Base-by-base conservation (phyloP, 257 asterid genomes). In the Apocynum venetum region DNA sequence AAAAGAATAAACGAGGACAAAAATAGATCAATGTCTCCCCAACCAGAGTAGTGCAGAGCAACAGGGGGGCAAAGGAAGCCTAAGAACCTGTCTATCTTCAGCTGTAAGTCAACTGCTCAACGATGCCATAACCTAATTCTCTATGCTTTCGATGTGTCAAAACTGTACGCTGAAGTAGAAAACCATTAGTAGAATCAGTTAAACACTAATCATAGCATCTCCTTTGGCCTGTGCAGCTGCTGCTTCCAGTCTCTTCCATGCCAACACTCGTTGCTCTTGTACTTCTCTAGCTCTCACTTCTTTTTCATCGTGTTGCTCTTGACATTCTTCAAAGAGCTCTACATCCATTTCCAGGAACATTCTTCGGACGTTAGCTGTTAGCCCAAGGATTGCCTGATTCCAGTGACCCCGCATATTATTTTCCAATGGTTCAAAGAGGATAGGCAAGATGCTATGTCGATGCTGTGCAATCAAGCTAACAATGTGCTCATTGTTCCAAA, bases 401-500 rank as follows among this genome's bases (percentile, higher is more conserved):
- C 98, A 94, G 84, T 92, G 98, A 63, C 89, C 83, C 71, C 75
- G 79, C 72, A 92, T 87, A 71, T 92, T 94, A 77, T 85, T 86
- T 85, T 94, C 97, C 71, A 94, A 74, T 2, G 97, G 86, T 71
- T 88, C 95, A 76, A 89, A 91, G 80, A 94, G 86, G 87, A 91
- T 89, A 52, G 98, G 98, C 76, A 94, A 80, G 74, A 94, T 82
- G 46, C 82, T 87, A 44, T 78, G 89, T 40, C 96, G 92, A 40
- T 92, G 86, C 85, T 89, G 93, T 4, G 92, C 98, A 61, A 94
- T 89, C 83, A 94, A 83, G 77, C 84, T 84, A 35, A 92, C 94
- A 76, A 94, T 89, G 83, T 91, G 97, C 79, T 92, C 98, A 8
- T 94, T 94, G 90, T 92, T 94, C 98, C 97, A 94, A 89, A 86